A percentile compares a stretch with the other conserved stretches of the same genome.
Conservation (phyloP, 1,139 yeast species). For the Pneumocystis wakefieldiae region DNA sequence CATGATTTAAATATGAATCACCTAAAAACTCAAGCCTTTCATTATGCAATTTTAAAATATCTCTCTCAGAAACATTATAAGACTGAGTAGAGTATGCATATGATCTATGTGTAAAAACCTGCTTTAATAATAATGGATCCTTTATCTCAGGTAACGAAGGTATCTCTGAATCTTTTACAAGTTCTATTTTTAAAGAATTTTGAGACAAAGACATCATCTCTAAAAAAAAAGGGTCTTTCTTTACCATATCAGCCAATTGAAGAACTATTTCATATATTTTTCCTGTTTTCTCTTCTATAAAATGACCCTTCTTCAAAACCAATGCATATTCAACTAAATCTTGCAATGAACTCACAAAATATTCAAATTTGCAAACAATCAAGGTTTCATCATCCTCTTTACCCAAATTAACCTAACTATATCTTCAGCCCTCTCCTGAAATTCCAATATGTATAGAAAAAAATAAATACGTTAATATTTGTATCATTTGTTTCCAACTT, state of each 20-base stretch:
- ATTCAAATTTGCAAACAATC: not conserved
- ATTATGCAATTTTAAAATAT: slow-evolving; percentile 35
- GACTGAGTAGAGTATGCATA: slow-evolving; percentile 28
- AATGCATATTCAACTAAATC: not conserved
- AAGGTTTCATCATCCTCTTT: not conserved
- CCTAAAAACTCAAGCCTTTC: slow-evolving; percentile 90
- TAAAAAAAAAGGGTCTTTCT: not conserved
- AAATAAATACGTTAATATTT: not conserved
- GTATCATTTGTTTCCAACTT: not conserved
- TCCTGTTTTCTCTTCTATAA: not conserved
- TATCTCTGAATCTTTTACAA: slow-evolving; percentile 21
- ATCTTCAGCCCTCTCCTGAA: not conserved
- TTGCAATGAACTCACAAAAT: not conserved
- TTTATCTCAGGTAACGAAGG: slow-evolving; percentile 60
- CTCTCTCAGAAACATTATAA: slow-evolving; percentile 3
- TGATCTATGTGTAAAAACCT: slow-evolving; percentile 76
- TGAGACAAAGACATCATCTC: slow-evolving; percentile 19
- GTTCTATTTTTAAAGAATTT: not conserved
- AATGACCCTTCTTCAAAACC: not conserved
- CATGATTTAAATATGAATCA: slow-evolving; percentile 67
- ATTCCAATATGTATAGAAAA: not conserved
- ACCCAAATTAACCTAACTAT: not conserved
- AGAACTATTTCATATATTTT: not conserved
- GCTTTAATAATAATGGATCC: slow-evolving; percentile 42
- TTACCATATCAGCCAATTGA: not conserved